Conservation (phyloP, 129 eudicot species). For the Tanacetum coccineum region DNA sequence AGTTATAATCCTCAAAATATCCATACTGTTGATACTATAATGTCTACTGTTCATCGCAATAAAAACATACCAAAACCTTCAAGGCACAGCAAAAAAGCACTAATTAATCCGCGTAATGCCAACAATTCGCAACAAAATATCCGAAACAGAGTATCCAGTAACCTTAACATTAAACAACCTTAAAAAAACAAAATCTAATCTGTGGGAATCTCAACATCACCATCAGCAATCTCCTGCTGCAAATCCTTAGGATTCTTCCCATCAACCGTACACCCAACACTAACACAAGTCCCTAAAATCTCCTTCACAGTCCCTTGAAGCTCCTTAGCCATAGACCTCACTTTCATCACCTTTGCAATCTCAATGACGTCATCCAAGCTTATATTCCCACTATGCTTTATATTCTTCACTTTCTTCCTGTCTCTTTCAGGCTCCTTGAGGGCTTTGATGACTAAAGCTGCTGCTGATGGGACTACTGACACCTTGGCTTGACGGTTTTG, state of each 20-base stretch:
- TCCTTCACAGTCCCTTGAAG: constrained; percentile 46
- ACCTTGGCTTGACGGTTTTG: constrained; percentile 49
- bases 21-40: too few relatives aligned
- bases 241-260: constrained; percentile 43
- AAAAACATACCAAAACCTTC: too few relatives aligned
- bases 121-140: too few relatives aligned
- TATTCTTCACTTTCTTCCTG: constrained; percentile 40
- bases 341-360: constrained; percentile 36
- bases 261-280: constrained; percentile 42
- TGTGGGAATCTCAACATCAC: constrained; percentile 36
- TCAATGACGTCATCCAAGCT: constrained; percentile 37
- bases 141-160: too few relatives aligned
- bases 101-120: too few relatives aligned
- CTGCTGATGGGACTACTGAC: constrained; percentile 45
- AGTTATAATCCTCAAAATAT: too few relatives aligned
- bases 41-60: too few relatives aligned
- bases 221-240: constrained; percentile 42
- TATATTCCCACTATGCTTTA: constrained; percentile 37
- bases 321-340: constrained; percentile 45
- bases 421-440: constrained; percentile 43
- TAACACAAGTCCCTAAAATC: constrained; percentile 44
- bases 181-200: constrained; percentile 4
- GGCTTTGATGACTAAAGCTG: constrained; percentile 39
- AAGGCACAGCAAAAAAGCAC: too few relatives aligned
- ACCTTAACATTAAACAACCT: too few relatives aligned